A percentile compares a stretch with the other conserved stretches of the same genome.
Conservation (phyloP, 1,284 basidiomycete genomes). For the Naganishia sp. region DNA sequence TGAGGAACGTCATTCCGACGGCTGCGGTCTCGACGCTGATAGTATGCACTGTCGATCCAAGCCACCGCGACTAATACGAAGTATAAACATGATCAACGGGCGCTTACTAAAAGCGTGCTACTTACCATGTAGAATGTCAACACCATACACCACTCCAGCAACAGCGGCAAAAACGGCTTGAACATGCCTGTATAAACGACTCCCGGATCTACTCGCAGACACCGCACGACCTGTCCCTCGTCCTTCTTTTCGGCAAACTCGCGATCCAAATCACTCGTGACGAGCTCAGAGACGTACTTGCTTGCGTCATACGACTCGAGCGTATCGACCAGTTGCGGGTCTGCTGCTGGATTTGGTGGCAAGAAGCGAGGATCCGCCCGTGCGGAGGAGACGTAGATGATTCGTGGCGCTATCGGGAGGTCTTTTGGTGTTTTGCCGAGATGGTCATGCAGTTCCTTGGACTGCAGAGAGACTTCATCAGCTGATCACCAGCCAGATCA, state of each 20-base stretch:
- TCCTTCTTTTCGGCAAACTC: constrained; percentile 52
- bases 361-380: constrained; percentile 64
- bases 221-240: constrained; percentile 55
- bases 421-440: constrained; percentile 46
- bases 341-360: constrained; percentile 55
- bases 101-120: constrained; percentile 32
- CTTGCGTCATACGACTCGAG: constrained; percentile 68
- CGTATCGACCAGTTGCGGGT: constrained; percentile 71
- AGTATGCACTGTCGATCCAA: constrained; percentile 67
- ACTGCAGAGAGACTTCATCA: constrained; percentile 37
- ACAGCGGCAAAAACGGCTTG: constrained; percentile 57
- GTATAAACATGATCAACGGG: constrained; percentile 7
- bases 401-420: constrained; percentile 59
- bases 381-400: constrained; percentile 78
- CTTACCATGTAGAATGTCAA: constrained; percentile 70
- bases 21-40: constrained; percentile 66
- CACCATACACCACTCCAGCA: constrained; percentile 62
- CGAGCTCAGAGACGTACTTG: constrained; percentile 78
- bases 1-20: constrained; percentile 65
- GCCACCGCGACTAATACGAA: constrained; percentile 61
- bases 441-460: constrained; percentile 46
- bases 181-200: constrained; percentile 69
- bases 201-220: constrained; percentile 73
- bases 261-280: constrained; percentile 62
- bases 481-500: not conserved